These are phyloP conservation scores for Striga asiatica DNA, from an alignment of 257 asterid species.

Conservation along the genomic window DNA sequence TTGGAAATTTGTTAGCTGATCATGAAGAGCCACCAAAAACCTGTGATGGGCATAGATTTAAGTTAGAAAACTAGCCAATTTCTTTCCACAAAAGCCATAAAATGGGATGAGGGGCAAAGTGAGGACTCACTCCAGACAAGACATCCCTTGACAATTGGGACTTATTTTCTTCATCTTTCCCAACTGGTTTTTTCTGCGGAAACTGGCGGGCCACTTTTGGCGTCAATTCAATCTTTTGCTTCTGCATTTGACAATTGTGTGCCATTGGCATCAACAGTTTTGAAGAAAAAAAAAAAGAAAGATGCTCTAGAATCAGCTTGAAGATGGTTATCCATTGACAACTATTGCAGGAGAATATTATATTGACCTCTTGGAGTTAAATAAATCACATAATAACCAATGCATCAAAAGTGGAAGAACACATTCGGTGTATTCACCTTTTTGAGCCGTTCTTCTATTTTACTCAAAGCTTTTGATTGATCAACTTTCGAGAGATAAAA, in stretches of 20 bases:
- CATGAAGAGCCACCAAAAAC: constrained; percentile 45
- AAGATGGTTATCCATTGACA: background rate
- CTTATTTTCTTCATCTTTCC: constrained; percentile 28
- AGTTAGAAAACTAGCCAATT: constrained; percentile 1
- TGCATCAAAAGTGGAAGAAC: background rate
- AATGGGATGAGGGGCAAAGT: background rate
- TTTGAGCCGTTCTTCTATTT: constrained; percentile 62
- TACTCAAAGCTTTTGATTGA: constrained; percentile 50
- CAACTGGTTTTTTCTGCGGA: constrained; percentile 55
- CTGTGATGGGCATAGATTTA: constrained; percentile 21
- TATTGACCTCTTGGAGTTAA: background rate
- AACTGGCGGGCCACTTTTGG: constrained; percentile 49
- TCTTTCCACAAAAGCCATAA: background rate
- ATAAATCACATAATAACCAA: too few relatives aligned
- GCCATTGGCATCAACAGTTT: background rate
- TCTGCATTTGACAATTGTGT: constrained; percentile 31
- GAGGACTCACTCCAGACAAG: constrained; percentile 46
- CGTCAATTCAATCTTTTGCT: constrained; percentile 47
- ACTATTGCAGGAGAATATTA: too few relatives aligned
- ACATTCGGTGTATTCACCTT: constrained; percentile 37
- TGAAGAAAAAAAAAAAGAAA: too few relatives aligned
- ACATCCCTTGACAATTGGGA: constrained; percentile 48
- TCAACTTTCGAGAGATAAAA: constrained; percentile 71
- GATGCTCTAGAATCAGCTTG: too few relatives aligned
- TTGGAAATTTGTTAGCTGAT: too few relatives aligned